Conservation (phyloP, 176 grass and related monocot genomes). For the bread wheat (Triticum aestivum) region DNA sequence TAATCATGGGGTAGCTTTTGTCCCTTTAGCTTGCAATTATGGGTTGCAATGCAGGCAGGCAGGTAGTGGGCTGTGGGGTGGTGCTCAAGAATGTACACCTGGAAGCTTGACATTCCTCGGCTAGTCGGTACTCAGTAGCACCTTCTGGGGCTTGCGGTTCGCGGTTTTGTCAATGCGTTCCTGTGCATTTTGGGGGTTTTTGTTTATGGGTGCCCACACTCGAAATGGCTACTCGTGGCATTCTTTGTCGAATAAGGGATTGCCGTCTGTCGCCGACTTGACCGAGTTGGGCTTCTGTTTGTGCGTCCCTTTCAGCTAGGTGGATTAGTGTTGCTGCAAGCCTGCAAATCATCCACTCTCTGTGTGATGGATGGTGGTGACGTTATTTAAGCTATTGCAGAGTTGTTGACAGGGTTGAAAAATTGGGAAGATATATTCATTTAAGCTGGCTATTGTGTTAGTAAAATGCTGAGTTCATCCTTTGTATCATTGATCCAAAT, state of each 20-base stretch:
- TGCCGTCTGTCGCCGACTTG: constrained; percentile 13
- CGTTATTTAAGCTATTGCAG: constrained; percentile 1
- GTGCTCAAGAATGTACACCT: constrained; percentile 39
- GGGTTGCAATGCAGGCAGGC: background rate
- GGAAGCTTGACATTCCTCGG: constrained; percentile 10
- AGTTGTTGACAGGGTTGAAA: background rate
- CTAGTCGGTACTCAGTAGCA: constrained; percentile 10
- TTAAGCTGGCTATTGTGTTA: constrained; percentile 5
- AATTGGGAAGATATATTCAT: background rate
- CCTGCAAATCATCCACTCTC: constrained; percentile 1
- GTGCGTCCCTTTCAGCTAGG: constrained; percentile 36
- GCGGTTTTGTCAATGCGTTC: constrained; percentile 3
- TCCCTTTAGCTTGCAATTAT: constrained; percentile 35
- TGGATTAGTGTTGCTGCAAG: constrained; percentile 9
- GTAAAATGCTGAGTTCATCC: background rate
- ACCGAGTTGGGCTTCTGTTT: constrained; percentile 21
- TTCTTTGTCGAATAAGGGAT: constrained; percentile 15
- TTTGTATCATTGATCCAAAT: background rate
- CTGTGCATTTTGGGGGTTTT: background rate
- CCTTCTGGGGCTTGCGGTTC: constrained; percentile 18
- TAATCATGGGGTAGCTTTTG: constrained; percentile 29
- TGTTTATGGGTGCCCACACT: constrained; percentile 31
- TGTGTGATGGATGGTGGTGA: constrained; percentile 5
- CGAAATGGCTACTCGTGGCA: constrained; percentile 35
- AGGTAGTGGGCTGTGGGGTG: constrained; percentile 29